Percentiles rank a stretch among this genome's conserved stretches.
Conservation (phyloP, 495 filamentous ascomycete species). For the Penicillium subrubescens region DNA sequence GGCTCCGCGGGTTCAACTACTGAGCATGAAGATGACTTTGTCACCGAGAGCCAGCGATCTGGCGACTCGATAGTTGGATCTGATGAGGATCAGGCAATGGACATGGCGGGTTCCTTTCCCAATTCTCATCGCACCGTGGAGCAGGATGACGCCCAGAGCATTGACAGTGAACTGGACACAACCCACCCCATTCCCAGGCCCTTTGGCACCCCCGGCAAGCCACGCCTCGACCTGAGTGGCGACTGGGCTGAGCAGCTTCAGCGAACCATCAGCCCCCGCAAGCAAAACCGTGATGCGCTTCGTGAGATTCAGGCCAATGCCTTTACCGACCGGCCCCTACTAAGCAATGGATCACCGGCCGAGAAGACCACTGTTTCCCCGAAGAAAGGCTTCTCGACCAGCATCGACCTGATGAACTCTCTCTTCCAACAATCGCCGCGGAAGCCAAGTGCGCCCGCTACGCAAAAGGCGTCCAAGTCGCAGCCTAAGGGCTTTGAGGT, state of each 20-base stretch:
- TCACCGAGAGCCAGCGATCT: constrained; percentile 58
- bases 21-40: constrained; percentile 61
- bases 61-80: constrained; percentile 71
- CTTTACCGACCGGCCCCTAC: constrained; percentile 43
- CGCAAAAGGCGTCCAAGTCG: constrained; percentile 43
- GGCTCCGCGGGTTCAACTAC: constrained; percentile 80
- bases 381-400: constrained; percentile 67
- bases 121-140: constrained; percentile 67
- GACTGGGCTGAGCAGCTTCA: constrained; percentile 93
- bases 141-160: constrained; percentile 50
- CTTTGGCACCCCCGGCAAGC: constrained; percentile 61
- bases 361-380: constrained; percentile 35
- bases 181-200: constrained; percentile 39
- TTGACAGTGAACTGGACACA: constrained; percentile 49
- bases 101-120: constrained; percentile 76
- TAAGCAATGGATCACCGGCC: constrained; percentile 39
- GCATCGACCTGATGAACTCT: constrained; percentile 91
- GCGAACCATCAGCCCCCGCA: constrained; percentile 86
- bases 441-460: constrained; percentile 39
- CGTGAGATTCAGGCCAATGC: constrained; percentile 59
- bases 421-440: constrained; percentile 64
- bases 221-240: constrained; percentile 56
- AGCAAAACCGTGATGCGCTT: constrained; percentile 74
- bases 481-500: constrained; percentile 71
- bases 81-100: constrained; percentile 69